Conservation (phyloP, 2,329 filamentous ascomycete genomes). For the Macrophomina pseudophaseolina region DNA sequence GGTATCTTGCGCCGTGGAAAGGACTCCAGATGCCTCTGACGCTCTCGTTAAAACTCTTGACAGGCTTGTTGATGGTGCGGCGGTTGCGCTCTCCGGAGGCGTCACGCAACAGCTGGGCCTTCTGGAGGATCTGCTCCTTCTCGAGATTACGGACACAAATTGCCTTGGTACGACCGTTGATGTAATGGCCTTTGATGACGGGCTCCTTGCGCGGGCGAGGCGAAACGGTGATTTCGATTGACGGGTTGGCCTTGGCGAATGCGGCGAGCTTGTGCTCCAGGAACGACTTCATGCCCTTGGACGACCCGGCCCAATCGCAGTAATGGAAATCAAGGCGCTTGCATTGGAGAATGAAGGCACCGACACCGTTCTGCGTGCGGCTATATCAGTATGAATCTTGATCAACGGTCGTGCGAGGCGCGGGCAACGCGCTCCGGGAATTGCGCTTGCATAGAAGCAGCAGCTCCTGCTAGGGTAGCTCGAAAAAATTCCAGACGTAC, state of each 20-base stretch:
- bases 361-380: slow-evolving; percentile 80
- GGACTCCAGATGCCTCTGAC: slow-evolving; percentile 70
- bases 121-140: slow-evolving; percentile 78
- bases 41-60: slow-evolving; percentile 66
- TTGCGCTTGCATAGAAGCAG: neutral
- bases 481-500: slow-evolving; percentile 45
- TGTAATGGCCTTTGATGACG: slow-evolving; percentile 85
- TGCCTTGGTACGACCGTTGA: slow-evolving; percentile 85
- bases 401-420: neutral
- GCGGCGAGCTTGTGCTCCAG: slow-evolving; percentile 75
- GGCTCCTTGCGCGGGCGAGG: slow-evolving; percentile 90
- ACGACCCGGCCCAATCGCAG: slow-evolving; percentile 95
- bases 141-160: slow-evolving; percentile 90
- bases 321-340: slow-evolving; percentile 95
- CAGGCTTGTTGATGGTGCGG: slow-evolving; percentile 60
- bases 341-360: slow-evolving; percentile 96
- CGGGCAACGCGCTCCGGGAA: neutral
- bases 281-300: slow-evolving; percentile 95
- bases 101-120: slow-evolving; percentile 74
- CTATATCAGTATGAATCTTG: slow-evolving; percentile 27
- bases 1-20: slow-evolving; percentile 59
- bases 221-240: slow-evolving; percentile 90
- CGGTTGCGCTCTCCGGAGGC: slow-evolving; percentile 76
- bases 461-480: neutral
- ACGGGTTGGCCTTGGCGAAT: slow-evolving; percentile 82